These are phyloP conservation scores for Agaricus blazei DNA, from an alignment of 768 basidiomycete species.

Conservation along the genomic window DNA sequence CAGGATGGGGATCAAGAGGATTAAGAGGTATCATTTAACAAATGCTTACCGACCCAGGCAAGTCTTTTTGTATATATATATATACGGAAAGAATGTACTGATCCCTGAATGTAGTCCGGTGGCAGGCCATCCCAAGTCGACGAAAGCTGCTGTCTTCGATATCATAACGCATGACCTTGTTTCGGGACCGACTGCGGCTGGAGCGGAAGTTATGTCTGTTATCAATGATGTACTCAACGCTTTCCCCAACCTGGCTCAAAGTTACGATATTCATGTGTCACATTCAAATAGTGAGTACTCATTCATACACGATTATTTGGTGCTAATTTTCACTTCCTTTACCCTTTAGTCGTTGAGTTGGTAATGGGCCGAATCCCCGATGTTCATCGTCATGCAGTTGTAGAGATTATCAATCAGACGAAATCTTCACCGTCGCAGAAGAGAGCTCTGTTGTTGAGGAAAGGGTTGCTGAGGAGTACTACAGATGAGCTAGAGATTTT, in stretches of 20 bases:
- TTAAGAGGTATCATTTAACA: conserved; percentile 80
- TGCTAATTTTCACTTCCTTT: conserved; percentile 2
- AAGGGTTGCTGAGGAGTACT: conserved; percentile 59
- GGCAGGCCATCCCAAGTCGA: conserved; percentile 67
- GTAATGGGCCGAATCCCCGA: conserved; percentile 58
- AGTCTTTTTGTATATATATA: conserved; percentile 12
- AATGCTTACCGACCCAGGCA: conserved; percentile 70
- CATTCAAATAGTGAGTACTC: conserved; percentile 62
- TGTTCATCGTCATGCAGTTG: conserved; percentile 47
- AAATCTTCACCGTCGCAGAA: conserved; percentile 68
- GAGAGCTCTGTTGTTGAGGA: conserved; percentile 62
- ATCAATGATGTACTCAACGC: conserved; percentile 61
- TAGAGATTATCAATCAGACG: conserved; percentile 60
- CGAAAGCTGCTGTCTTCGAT: conserved; percentile 77
- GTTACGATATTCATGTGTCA: conserved; percentile 74
- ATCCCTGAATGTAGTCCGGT: conserved; percentile 38
- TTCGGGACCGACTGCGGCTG: conserved; percentile 60
- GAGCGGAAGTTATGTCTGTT: conserved; percentile 69
- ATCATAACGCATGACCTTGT: conserved; percentile 74
- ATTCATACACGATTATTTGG: neutral
- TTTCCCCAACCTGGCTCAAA: conserved; percentile 64
- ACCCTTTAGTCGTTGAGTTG: conserved; percentile 56
- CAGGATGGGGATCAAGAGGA: conserved; percentile 54
- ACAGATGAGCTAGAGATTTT: conserved; percentile 74
- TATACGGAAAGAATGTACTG: neutral